Evolutionary conservation across 2,329 filamentous ascomycete genomes (phyloP).

Genomic region (Grosmannia serpens): DNA sequence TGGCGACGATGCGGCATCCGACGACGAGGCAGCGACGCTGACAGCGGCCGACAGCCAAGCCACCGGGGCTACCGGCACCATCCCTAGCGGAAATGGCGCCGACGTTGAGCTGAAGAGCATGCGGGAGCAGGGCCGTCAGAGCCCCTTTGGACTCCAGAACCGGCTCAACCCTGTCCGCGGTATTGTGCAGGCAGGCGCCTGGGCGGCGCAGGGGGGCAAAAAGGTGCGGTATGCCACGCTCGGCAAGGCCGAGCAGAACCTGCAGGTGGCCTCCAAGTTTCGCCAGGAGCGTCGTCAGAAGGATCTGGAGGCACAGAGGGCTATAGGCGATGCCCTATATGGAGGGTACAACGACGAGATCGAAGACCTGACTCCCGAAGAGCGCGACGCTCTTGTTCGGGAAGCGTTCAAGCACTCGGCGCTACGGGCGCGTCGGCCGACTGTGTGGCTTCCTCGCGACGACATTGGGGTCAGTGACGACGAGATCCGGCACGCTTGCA

Average conservation of each 20-base stretch:
- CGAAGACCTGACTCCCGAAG: slow-evolving; percentile 82
- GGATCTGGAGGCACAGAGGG: slow-evolving; percentile 61
- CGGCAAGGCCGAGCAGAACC: slow-evolving; percentile 26
- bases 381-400: slow-evolving; percentile 73
- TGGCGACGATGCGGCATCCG: slow-evolving; percentile 28
- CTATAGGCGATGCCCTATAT: slow-evolving; percentile 72
- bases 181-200: slow-evolving; percentile 34
- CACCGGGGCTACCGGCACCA: not conserved
- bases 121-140: slow-evolving; percentile 6
- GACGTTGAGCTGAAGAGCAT: slow-evolving; percentile 26
- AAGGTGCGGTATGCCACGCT: slow-evolving; percentile 34
- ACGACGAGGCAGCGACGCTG: slow-evolving; percentile 24
- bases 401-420: slow-evolving; percentile 88
- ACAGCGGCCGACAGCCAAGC: slow-evolving; percentile 8
- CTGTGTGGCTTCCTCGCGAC: slow-evolving; percentile 89
- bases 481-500: slow-evolving; percentile 68
- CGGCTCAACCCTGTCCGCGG: slow-evolving; percentile 31
- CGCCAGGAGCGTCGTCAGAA: slow-evolving; percentile 36
- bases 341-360: slow-evolving; percentile 84
- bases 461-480: slow-evolving; percentile 85
- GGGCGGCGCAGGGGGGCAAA: slow-evolving; percentile 37
- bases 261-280: slow-evolving; percentile 34
- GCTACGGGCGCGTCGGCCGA: slow-evolving; percentile 70
- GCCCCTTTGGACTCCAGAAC: slow-evolving; percentile 14
- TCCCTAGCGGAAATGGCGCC: slow-evolving; percentile 12